Percentiles rank a stretch among this genome's conserved stretches.
Evolutionary conservation across 176 grass and related monocot species (phyloP).

Genomic region (Oryza meridionalis): DNA sequence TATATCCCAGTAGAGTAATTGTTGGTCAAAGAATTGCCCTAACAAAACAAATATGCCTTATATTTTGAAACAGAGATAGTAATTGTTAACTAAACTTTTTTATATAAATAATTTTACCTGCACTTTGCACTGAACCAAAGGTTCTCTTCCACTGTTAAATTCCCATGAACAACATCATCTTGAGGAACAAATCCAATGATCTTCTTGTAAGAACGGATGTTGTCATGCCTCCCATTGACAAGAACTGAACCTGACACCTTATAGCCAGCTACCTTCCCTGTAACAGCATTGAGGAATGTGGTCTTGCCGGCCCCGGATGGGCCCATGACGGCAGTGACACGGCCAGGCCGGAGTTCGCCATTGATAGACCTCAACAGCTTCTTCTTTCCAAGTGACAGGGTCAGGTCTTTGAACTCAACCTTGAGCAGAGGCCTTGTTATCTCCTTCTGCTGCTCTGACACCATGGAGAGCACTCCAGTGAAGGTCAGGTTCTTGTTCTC

Average conservation of each 20-base stretch:
- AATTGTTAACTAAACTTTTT: too few species aligned
- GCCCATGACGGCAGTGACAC: constrained; percentile 89
- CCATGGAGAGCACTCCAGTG: constrained; percentile 67
- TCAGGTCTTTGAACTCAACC: constrained; percentile 85
- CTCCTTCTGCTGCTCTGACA: constrained; percentile 45
- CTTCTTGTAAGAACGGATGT: constrained; percentile 84
- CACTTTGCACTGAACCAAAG: constrained; percentile 98
- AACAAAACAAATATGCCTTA: too few species aligned
- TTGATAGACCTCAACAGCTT: constrained; percentile 81
- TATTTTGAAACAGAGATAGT: too few species aligned
- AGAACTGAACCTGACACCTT: constrained; percentile 69
- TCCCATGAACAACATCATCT: constrained; percentile 93
- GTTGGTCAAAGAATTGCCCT: too few species aligned
- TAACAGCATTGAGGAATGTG: constrained; percentile 89
- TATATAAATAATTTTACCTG: constrained; percentile 56
- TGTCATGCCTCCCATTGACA: constrained; percentile 65
- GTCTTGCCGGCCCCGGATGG: constrained; percentile 98
- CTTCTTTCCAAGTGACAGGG: constrained; percentile 72
- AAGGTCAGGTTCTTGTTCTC: constrained; percentile 78
- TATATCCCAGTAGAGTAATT: too few species aligned
- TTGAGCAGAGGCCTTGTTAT: constrained; percentile 72
- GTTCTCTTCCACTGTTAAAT: constrained; percentile 96
- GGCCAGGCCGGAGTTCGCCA: constrained; percentile 74
- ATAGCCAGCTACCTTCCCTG: constrained; percentile 83
- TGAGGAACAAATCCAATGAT: constrained; percentile 97